phyloP scores from a whole-genome alignment of 495 filamentous ascomycete species.

The Talaromyces stipitatus region DNA sequence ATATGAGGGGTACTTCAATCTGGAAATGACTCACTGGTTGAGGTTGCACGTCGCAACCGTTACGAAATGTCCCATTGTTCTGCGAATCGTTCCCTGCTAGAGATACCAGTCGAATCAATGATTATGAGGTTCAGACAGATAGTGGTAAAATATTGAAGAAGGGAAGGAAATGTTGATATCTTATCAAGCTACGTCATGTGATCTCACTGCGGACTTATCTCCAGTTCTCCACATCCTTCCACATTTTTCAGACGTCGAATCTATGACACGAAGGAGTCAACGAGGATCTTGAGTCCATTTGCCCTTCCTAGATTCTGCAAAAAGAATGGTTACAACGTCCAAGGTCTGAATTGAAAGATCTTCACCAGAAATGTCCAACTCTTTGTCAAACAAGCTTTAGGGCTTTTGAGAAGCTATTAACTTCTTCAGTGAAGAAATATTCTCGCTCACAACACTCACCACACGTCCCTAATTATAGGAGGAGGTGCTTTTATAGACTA shows the following conservation, averaged over 20 bases:
- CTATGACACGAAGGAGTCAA: too few species aligned
- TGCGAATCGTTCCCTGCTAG: neutral
- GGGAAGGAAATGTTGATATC: neutral
- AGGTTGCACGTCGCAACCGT: constrained; percentile 44
- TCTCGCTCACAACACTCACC: constrained; percentile 24
- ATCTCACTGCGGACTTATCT: neutral
- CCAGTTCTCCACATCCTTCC: neutral
- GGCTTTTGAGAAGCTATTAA: constrained; percentile 2
- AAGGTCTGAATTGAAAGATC: constrained; percentile 36
- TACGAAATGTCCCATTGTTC: constrained; percentile 16
- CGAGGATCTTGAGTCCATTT: too few species aligned
- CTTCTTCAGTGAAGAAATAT: neutral
- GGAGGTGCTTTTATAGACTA: too few species aligned
- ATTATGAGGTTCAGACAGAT: neutral
- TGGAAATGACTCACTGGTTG: constrained; percentile 24
- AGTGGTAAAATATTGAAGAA: neutral
- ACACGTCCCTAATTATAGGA: too few species aligned
- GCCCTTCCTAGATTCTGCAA: constrained; percentile 28
- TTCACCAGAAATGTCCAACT: constrained; percentile 25
- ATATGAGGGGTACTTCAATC: neutral
- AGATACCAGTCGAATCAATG: neutral
- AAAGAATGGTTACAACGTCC: constrained; percentile 25
- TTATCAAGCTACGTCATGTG: neutral
- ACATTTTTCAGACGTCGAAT: too few species aligned
- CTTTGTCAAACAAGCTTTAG: constrained; percentile 38